Base-by-base conservation (phyloP, 306 rosid species). In the Cajanus cajan region DNA sequence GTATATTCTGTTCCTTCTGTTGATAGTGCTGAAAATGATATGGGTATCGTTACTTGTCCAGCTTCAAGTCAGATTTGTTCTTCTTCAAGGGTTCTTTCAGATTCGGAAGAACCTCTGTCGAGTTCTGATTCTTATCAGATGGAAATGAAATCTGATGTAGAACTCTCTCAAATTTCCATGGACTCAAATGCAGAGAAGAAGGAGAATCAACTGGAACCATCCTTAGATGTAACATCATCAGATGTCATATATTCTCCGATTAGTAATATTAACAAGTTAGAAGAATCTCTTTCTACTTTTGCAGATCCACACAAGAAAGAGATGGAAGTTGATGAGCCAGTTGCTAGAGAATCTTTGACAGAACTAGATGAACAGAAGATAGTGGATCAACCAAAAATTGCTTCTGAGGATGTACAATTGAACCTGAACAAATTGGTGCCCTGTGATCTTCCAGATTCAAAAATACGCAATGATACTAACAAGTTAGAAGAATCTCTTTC, bases 401-500 rank as follows among this genome's bases (percentile, higher is more conserved):
- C 79, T 75, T 36, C 73, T 47, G 48, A 83, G 36, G 85, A 76
- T 83, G 68, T 70, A 16, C 83, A 64, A 41, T 76, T 82, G 67
- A 66, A 50, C 69, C 41, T 84, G 70, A 76, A 74, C 33, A 62
- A 68, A 77, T 22, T 65, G 13, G 81, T 55, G 43, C 75, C 73
- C 16, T 55, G 44, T 71, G 88, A 65, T 71, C 74, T 58, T 82
- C 76, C 68, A 74, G 83, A 67, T 87, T 59, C 80, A 44, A 82
- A 82, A 73, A 73, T 52, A 73, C 52, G 24, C 74, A 65, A 71
- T 74, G 51, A 21, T 74, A 71, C 61, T 80, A 80, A 61, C 79
- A 78, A 80, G 63, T 84, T 76, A n/a, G 87, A 66, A 52, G 88
- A 84, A 59, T 71, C 82, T 84, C 85, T 82, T 71, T 52, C 85